These are phyloP conservation scores for Trichosanthes truncata DNA, from an alignment of 306 rosid species.

Conservation along the genomic window DNA sequence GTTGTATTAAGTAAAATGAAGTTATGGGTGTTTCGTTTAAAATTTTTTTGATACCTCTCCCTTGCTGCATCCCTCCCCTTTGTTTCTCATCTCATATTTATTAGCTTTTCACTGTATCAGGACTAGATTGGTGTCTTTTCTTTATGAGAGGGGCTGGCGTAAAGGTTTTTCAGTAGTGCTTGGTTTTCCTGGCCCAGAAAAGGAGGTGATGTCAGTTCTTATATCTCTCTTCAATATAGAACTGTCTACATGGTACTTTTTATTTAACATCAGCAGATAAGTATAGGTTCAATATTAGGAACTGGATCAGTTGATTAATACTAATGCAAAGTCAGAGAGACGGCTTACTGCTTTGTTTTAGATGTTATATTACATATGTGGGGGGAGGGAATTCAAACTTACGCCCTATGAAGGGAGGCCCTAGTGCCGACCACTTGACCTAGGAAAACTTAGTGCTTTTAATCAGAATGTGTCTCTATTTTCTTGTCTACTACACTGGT, in stretches of 20 bases:
- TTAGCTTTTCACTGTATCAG: slow-evolving; percentile 38
- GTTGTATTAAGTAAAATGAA: background rate
- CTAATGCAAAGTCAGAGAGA: background rate
- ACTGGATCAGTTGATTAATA: background rate
- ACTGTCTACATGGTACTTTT: background rate
- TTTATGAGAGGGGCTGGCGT: slow-evolving; percentile 99
- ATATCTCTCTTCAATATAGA: background rate
- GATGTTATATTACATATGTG: background rate
- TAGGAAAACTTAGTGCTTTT: background rate
- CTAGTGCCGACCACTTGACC: background rate
- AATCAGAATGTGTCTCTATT: background rate
- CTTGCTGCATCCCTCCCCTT: background rate
- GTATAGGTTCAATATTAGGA: background rate
- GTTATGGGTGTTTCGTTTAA: background rate
- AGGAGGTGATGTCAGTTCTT: slow-evolving; percentile 53
- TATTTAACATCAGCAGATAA: background rate
- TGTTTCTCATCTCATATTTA: slow-evolving; percentile 11
- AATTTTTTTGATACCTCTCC: background rate
- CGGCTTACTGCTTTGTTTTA: background rate
- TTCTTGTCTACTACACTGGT: background rate
- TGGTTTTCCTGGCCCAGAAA: slow-evolving; percentile 90
- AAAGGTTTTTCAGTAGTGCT: slow-evolving; percentile 54
- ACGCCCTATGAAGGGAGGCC: background rate
- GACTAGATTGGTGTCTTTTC: slow-evolving; percentile 61
- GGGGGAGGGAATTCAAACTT: background rate